These are phyloP conservation scores for Scheffersomyces stambukii DNA, from an alignment of 1,139 yeast species.

Conservation along the genomic window DNA sequence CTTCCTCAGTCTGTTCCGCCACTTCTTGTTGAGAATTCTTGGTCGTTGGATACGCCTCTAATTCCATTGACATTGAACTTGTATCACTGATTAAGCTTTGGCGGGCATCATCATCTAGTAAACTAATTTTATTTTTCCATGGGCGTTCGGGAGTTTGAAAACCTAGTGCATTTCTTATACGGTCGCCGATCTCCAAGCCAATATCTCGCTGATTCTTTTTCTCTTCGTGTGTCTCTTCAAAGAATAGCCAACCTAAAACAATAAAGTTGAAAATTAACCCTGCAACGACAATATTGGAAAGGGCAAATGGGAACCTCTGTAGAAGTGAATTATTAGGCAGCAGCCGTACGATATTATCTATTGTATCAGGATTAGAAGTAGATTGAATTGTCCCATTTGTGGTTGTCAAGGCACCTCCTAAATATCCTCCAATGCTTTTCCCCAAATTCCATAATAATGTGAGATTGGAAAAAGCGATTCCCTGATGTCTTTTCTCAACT, in stretches of 20 bases:
- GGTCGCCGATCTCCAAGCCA: conserved; percentile 55
- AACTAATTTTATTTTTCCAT: conserved; percentile 18
- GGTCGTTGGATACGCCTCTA: conserved; percentile 8
- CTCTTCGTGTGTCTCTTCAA: conserved; percentile 22
- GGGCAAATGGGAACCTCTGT: conserved; percentile 47
- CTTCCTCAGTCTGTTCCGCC: conserved; percentile 1
- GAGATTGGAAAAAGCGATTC: conserved; percentile 56
- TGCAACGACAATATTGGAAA: conserved; percentile 56
- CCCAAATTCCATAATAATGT: conserved; percentile 62
- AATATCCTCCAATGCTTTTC: conserved; percentile 9
- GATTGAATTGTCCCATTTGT: conserved; percentile 5
- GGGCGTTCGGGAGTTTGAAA: conserved; percentile 26
- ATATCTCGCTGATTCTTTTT: conserved; percentile 39
- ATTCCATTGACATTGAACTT: no score
- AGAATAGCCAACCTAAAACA: conserved; percentile 39
- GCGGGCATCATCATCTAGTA: neutral
- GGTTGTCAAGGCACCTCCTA: conserved; percentile 5
- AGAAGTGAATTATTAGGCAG: no score
- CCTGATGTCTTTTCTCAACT: conserved; percentile 52
- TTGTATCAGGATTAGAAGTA: no score
- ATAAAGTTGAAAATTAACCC: conserved; percentile 28
- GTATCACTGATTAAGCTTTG: neutral
- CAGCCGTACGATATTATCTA: no score
- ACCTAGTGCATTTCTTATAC: conserved; percentile 30
- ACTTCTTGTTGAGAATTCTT: neutral